A percentile compares a stretch with the other conserved stretches of the same genome.
Evolutionary conservation across 257 asterid species (phyloP).

Genomic region (Penstemon eatonii): DNA sequence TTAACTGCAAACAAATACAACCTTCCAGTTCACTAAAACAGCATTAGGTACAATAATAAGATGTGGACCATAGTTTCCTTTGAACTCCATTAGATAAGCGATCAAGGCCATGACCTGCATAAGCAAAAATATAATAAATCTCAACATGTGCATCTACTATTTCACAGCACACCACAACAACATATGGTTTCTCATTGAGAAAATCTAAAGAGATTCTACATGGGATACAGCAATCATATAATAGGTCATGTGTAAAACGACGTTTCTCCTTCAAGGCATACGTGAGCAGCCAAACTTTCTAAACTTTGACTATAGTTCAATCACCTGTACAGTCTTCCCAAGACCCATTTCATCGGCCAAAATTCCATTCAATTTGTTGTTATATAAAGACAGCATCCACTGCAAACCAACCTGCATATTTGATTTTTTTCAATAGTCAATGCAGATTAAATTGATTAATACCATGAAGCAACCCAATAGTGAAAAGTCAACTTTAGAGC

Average conservation of each 20-base stretch:
- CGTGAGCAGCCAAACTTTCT: conserved; percentile 2
- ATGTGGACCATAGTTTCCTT: conserved; percentile 99
- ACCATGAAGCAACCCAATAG: conserved; percentile 20
- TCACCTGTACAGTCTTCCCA: conserved; percentile 99
- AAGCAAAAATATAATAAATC: conserved; percentile 25
- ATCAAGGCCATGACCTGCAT: conserved; percentile 92
- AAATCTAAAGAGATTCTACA: conserved; percentile 10
- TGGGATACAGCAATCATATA: conserved; percentile 1
- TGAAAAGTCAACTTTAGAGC: conserved; percentile 21
- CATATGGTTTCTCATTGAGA: conserved; percentile 9
- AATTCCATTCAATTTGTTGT: conserved; percentile 94
- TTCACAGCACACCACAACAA: conserved; percentile 16
- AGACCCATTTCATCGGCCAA: conserved; percentile 99
- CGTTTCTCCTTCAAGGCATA: conserved; percentile 15
- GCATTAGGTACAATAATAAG: conserved; percentile 98
- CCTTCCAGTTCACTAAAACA: conserved; percentile 99
- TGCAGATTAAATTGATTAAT: conserved; percentile 8
- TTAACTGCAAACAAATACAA: conserved; percentile 31
- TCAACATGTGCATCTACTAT: conserved; percentile 17
- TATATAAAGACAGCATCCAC: conserved; percentile 99
- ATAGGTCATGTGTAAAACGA: conserved; percentile 11
- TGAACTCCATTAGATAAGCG: conserved; percentile 97
- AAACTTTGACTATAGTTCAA: conserved; percentile 24
- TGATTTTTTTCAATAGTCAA: conserved; percentile 18
- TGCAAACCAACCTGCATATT: conserved; percentile 94